Evolutionary conservation across 257 asterid genomes (phyloP), one percentile per base, ranked within the genome.

Genomic region (Verbascum thapsus): DNA sequence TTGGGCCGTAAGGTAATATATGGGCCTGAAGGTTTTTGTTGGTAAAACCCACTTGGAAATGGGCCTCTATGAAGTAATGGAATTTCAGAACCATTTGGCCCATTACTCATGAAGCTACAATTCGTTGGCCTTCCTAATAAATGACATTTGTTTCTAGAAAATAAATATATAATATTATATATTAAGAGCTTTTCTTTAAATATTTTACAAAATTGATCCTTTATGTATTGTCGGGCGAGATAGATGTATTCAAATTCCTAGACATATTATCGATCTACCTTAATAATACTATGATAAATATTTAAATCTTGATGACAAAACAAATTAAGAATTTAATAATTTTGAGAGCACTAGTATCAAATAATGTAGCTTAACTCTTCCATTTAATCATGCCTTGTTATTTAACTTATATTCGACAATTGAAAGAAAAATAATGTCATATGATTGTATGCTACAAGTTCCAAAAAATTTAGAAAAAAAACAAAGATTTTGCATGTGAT

Each of bases 401-500:
- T 23, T 35, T 35, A 17, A 62, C 16, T 63, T 17, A 17, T 5
- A 20, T 50, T 43, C 16, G 16, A 8, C 10, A 56, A 6, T 55
- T 34, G 34, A 12, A n/a, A 38, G 10, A 0, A 10, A 13, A 48
- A 2, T 6, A 12, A 34, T 47, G 49, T 56, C 42, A 5, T 41
- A 20, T 57, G 49, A 38, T 50, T n/a, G 55, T 60, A 13, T 57
- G 61, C 20, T 41, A 5, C 37, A 55, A 50, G 47, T 17, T 15
- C 18, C 72, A 61, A 62, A 49, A 70, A 77, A 70, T 74, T 58
- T 68, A 72, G 23, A 16, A 63, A 67, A 49, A 68, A 74, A 68
- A 74, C 72, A 58, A 67, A 70, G 53, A 64, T 67, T 74, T n/a
- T 59, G 64, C 74, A 74, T 75, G 76, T 78, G 80, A 63, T 4